Base-by-base conservation (phyloP, 805 yeast species). In the Ogataea paradorogensis region DNA sequence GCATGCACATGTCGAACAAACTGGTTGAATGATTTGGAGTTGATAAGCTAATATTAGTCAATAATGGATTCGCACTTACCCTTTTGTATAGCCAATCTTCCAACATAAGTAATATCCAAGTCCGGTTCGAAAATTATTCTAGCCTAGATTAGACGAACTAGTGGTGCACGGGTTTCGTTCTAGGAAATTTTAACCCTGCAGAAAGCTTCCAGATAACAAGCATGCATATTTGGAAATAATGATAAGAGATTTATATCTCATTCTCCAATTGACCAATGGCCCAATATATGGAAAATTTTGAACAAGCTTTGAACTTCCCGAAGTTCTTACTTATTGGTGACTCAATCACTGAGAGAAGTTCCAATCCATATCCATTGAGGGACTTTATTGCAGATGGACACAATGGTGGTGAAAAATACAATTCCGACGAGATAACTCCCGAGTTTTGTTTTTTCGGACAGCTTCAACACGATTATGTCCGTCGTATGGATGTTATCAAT, bases 1-100 rank as follows among this genome's bases (percentile, higher is more conserved):
- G 83, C 82, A 53, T 84, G 83, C 1, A 84, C 64, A 9, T 67
- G 62, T 27, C 78, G 65, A 4, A 84, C 95, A 66, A 81, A 76
- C 20, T 73, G 63, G 49, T 82, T 78, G 51, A 84, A 84, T 0
- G 73, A 65, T 2, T 70, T 73, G 9, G 87, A 80, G 32, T 65
- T 66, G 59, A 83, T 68, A 10, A 84, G 65, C 65, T 66, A 25
- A 18, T 8, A 39, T 41, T 35, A 33, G 29, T 29, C 18, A 9
- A 25, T 10, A 20, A 21, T 14, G 9, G 4, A 9, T 21, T 11
- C 11, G 10, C 3, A 45, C 58, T 42, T 39, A 56, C 57, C 29
- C 44, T 58, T 38, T 54, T 52, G 40, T 67, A 73, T 1, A 73
- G 55, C 62, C 71, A 67, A 50, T 78, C 78, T 51, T 77, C 81